phyloP scores from a whole-genome alignment of 1,139 yeast genomes.

The Wickerhamiella infanticola region DNA sequence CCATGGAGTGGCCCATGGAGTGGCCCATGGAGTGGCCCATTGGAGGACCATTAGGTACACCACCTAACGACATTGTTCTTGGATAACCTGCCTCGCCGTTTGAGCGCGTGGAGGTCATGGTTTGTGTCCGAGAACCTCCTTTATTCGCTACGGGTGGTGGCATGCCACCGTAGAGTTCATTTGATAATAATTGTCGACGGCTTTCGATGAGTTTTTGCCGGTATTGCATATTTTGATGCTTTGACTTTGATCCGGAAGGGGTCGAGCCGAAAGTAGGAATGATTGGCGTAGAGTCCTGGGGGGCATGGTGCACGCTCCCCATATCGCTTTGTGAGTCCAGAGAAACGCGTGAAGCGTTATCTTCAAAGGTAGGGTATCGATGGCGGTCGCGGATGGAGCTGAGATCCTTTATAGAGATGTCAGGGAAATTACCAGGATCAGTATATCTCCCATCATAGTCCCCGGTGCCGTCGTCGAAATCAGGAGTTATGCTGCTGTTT shows the following conservation, averaged over 20 bases:
- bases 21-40: not conserved
- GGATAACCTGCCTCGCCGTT: conserved; percentile 5
- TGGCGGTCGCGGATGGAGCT: conserved; percentile 21
- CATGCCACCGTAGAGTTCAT: not conserved
- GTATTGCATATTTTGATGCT: conserved; percentile 16
- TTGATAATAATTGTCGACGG: conserved; percentile 14
- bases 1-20: not conserved
- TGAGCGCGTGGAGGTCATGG: conserved; percentile 1
- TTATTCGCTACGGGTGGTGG: not conserved
- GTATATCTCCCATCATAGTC: conserved; percentile 9
- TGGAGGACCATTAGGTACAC: not conserved
- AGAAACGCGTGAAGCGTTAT: conserved; percentile 2
- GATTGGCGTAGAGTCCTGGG: conserved; percentile 24
- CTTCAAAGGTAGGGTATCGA: conserved; percentile 22
- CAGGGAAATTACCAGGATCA: conserved; percentile 9
- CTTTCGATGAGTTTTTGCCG: conserved; percentile 22
- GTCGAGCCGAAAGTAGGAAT: conserved; percentile 21
- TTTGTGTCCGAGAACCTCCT: not conserved
- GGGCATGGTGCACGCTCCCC: conserved; percentile 9
- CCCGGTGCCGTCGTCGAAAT: conserved; percentile 8
- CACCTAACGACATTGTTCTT: conserved; percentile 3
- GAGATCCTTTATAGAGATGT: conserved; percentile 17
- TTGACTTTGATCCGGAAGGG: conserved; percentile 4
- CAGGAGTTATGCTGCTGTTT: conserved; percentile 5
- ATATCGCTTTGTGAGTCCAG: not conserved